Conservation (phyloP, 129 eudicot genomes). For the Logfia minima region DNA sequence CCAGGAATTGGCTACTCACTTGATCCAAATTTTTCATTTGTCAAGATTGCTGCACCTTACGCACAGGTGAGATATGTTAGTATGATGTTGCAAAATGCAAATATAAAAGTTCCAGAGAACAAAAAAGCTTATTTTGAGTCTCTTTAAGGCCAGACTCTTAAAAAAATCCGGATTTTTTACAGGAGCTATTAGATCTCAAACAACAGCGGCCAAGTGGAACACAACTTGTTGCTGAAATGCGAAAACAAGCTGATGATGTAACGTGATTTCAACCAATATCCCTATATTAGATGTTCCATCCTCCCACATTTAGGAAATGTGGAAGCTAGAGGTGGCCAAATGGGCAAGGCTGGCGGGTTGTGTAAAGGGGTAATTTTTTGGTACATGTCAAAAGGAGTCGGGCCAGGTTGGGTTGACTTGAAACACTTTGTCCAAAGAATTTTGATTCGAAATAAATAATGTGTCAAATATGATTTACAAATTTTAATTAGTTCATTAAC, state of each 20-base stretch:
- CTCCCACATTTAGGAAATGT: too few species aligned
- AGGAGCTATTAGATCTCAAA: slow-evolving; percentile 88
- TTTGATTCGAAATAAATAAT: background rate
- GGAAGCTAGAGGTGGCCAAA: too few species aligned
- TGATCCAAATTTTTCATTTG: slow-evolving; percentile 90
- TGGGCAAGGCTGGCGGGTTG: too few species aligned
- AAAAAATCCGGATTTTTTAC: slow-evolving; percentile 23
- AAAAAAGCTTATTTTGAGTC: background rate
- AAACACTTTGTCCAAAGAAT: background rate
- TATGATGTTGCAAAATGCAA: background rate
- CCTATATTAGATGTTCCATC: background rate
- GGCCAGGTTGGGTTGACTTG: background rate
- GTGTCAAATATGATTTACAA: background rate
- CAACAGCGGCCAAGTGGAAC: slow-evolving; percentile 67
- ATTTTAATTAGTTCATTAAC: background rate
- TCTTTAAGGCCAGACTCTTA: slow-evolving; percentile 12
- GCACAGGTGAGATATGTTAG: slow-evolving; percentile 61
- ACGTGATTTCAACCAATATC: background rate
- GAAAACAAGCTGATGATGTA: slow-evolving; percentile 95
- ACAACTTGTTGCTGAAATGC: slow-evolving; percentile 80
- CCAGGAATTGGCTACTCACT: slow-evolving; percentile 80
- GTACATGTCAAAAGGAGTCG: background rate
- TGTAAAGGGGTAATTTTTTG: too few species aligned
- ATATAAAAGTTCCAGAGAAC: background rate
- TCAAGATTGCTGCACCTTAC: slow-evolving; percentile 90